A percentile compares a stretch with the other conserved stretches of the same genome.
phyloP scores from a whole-genome alignment of 2,329 filamentous ascomycete species.

The Herpomyces periplanetae region DNA sequence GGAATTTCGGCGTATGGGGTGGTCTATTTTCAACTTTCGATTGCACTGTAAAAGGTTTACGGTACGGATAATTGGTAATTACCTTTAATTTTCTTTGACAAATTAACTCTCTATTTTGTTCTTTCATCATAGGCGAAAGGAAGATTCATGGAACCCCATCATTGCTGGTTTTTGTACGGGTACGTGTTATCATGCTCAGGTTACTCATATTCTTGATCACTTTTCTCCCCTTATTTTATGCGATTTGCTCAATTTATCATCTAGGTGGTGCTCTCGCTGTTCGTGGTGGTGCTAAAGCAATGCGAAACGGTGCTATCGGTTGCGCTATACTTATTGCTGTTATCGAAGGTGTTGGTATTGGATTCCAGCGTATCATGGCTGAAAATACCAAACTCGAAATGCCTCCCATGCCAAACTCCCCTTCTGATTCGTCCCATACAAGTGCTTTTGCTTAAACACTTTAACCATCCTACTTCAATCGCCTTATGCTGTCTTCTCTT shows the following conservation, averaged over 20 bases:
- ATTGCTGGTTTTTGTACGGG: conserved; percentile 5
- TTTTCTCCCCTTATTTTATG: conserved; percentile 42
- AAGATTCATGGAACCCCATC: conserved; percentile 85
- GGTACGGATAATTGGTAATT: too few relatives aligned
- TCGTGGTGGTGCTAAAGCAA: conserved; percentile 59
- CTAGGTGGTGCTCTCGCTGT: conserved; percentile 35
- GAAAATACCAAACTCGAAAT: conserved; percentile 43
- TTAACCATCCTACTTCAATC: too few relatives aligned
- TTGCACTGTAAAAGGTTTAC: conserved; percentile 59
- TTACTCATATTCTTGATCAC: conserved; percentile 34
- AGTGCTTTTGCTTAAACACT: too few relatives aligned
- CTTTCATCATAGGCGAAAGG: conserved; percentile 22
- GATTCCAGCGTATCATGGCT: conserved; percentile 72
- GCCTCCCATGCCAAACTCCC: conserved; percentile 12
- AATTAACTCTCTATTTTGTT: neutral
- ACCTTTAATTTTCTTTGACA: neutral
- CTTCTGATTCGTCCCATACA: too few relatives aligned
- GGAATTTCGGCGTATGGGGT: conserved; percentile 94
- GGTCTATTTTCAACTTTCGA: conserved; percentile 84
- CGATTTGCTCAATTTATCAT: neutral
- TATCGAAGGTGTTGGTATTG: conserved; percentile 88
- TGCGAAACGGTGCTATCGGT: conserved; percentile 77
- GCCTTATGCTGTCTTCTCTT: too few relatives aligned
- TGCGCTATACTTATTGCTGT: conserved; percentile 76
- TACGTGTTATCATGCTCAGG: neutral